These are phyloP conservation scores for Phymatotrichopsis omnivora DNA, from an alignment of 2,329 filamentous ascomycete species.

Conservation along the genomic window DNA sequence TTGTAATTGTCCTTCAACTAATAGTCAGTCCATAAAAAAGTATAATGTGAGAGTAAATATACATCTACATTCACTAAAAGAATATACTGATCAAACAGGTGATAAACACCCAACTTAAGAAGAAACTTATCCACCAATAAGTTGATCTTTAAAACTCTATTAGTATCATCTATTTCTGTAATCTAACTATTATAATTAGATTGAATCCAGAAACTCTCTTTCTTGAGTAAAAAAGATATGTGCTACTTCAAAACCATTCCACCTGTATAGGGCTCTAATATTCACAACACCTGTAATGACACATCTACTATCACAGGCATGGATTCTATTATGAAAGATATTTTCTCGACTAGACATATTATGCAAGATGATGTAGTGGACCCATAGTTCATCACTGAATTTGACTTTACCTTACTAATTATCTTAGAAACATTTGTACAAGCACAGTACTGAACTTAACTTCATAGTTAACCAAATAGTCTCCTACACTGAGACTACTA, in stretches of 20 bases:
- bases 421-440: not conserved
- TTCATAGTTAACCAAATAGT: conserved; percentile 12
- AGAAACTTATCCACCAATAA: conserved; percentile 14
- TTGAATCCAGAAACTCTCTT: conserved; percentile 9
- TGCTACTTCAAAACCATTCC: conserved; percentile 10
- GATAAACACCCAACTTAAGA: conserved; percentile 4
- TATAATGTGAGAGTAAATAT: too few relatives aligned
- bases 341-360: not conserved
- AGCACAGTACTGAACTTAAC: too few relatives aligned
- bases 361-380: not conserved
- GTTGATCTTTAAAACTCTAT: conserved; percentile 12
- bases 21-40: not conserved
- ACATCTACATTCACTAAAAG: conserved; percentile 18
- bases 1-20: conserved; percentile 15
- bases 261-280: conserved; percentile 3
- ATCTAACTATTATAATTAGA: conserved; percentile 11
- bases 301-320: not conserved
- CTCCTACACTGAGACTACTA: conserved; percentile 11
- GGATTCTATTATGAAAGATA: not conserved
- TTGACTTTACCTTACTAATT: conserved; percentile 10
- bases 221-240: conserved; percentile 8
- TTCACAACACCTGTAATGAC: conserved; percentile 2
- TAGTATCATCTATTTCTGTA: conserved; percentile 8
- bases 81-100: conserved; percentile 10
- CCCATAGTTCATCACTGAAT: not conserved